Percentiles rank a stretch among this genome's conserved stretches.
Conservation (phyloP, 495 filamentous ascomycete species). For the Penicillium desertorum region DNA sequence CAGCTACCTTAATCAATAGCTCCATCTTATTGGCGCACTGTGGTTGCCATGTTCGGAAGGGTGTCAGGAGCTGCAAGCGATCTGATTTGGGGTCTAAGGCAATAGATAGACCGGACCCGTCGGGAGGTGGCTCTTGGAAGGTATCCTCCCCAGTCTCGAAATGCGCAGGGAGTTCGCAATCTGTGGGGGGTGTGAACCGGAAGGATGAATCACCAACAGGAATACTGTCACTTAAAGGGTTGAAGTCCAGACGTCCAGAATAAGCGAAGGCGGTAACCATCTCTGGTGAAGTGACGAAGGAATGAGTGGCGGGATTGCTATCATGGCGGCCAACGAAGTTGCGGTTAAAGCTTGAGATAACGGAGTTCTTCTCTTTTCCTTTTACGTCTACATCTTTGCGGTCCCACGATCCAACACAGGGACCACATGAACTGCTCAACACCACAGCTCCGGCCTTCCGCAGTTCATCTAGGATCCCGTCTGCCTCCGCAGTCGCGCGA, state of each 20-base stretch:
- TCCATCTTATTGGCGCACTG: no score
- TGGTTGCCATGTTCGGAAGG: no score
- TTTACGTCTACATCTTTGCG: constrained; percentile 75
- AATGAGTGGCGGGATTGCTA: constrained; percentile 61
- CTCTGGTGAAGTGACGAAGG: constrained; percentile 25
- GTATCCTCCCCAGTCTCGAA: no score
- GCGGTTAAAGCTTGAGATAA: constrained; percentile 82
- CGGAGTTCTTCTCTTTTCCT: constrained; percentile 81
- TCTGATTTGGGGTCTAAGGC: no score
- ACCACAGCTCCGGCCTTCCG: constrained; percentile 86
- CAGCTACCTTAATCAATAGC: no score
- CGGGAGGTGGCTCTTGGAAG: no score
- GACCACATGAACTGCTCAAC: constrained; percentile 82
- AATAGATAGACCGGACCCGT: no score
- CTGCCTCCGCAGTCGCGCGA: constrained; percentile 78
- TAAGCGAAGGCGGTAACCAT: constrained; percentile 26
- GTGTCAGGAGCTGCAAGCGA: no score
- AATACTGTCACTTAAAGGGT: not conserved
- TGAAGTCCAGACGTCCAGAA: constrained; percentile 23
- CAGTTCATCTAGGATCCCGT: constrained; percentile 81
- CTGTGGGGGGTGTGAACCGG: no score
- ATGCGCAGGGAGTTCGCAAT: no score
- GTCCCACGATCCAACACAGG: constrained; percentile 73
- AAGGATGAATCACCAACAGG: constrained; percentile 7
- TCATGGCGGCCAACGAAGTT: constrained; percentile 94